These are phyloP conservation scores for Syzygium malaccense DNA, from an alignment of 441 rosid genomes.

Conservation along the genomic window DNA sequence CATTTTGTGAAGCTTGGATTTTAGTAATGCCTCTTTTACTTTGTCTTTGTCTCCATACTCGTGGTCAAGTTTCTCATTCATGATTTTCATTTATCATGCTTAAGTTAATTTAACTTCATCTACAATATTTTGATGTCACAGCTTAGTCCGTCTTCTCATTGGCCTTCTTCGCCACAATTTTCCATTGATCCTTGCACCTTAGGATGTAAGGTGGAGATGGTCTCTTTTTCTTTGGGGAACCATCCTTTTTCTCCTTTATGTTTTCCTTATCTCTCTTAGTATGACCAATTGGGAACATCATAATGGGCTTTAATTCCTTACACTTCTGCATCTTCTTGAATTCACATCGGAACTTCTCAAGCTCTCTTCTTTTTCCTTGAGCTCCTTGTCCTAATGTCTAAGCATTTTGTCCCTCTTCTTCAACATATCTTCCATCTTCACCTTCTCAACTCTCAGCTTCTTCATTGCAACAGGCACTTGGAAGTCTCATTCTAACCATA, in stretches of 20 bases:
- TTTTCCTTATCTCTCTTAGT: conserved; percentile 34
- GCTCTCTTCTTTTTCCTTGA: conserved; percentile 52
- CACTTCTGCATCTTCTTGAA: conserved; percentile 71
- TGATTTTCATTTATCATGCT: not conserved
- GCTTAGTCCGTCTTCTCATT: not conserved
- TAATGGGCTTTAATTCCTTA: conserved; percentile 75
- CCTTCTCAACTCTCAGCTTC: conserved; percentile 65
- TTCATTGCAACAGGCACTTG: conserved; percentile 6
- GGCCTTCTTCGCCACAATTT: not conserved
- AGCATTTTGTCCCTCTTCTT: conserved; percentile 72
- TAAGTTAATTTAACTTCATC: not conserved
- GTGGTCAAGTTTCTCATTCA: not conserved
- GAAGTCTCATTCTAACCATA: too few relatives aligned
- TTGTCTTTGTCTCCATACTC: not conserved
- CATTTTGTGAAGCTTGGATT: not conserved
- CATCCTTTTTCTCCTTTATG: conserved; percentile 50
- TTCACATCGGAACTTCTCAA: conserved; percentile 60
- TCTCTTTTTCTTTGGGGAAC: conserved; percentile 52
- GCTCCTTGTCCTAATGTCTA: conserved; percentile 62
- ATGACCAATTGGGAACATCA: conserved; percentile 45
- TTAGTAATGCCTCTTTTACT: not conserved
- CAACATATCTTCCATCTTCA: conserved; percentile 54
- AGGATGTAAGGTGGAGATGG: conserved; percentile 69
- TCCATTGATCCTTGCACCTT: conserved; percentile 83
- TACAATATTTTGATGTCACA: not conserved